Conservation (phyloP, 75 land plant genomes). For the Isoetes taiwanensis region DNA sequence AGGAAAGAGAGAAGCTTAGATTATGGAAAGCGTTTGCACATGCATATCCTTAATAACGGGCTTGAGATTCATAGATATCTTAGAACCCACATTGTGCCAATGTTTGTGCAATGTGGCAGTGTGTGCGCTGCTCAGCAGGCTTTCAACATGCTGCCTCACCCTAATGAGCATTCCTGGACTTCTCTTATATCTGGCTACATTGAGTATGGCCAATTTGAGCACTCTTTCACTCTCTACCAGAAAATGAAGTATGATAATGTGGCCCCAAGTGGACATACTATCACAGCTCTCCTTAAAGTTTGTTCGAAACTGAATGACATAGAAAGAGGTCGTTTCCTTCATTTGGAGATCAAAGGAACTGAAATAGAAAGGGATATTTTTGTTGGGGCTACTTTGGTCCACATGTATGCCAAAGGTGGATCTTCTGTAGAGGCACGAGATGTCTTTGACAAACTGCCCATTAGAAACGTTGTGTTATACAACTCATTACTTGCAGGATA, state of each 20-base stretch:
- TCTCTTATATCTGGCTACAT: not conserved
- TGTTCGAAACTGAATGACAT: not conserved
- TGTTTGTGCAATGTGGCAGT: too few relatives aligned
- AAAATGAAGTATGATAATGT: not conserved
- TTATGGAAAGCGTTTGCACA: too few relatives aligned
- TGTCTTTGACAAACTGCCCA: too few relatives aligned
- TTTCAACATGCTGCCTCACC: not conserved
- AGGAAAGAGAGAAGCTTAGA: too few relatives aligned
- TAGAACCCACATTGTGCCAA: too few relatives aligned
- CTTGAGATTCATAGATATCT: too few relatives aligned
- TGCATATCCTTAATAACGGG: too few relatives aligned
- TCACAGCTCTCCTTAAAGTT: not conserved
- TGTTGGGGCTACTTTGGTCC: not conserved
- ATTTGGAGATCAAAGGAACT: not conserved
- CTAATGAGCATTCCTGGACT: not conserved
- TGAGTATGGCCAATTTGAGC: not conserved
- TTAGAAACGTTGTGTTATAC: too few relatives aligned
- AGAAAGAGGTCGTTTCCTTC: not conserved
- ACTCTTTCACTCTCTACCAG: not conserved
- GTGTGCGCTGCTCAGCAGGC: not conserved
- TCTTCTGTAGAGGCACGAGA: too few relatives aligned
- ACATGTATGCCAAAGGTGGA: not conserved
- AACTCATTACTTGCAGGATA: too few relatives aligned
- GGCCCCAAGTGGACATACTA: not conserved
- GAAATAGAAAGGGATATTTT: not conserved